Conservation (phyloP, 1,284 basidiomycete genomes). For the Ustilago bromivora region DNA sequence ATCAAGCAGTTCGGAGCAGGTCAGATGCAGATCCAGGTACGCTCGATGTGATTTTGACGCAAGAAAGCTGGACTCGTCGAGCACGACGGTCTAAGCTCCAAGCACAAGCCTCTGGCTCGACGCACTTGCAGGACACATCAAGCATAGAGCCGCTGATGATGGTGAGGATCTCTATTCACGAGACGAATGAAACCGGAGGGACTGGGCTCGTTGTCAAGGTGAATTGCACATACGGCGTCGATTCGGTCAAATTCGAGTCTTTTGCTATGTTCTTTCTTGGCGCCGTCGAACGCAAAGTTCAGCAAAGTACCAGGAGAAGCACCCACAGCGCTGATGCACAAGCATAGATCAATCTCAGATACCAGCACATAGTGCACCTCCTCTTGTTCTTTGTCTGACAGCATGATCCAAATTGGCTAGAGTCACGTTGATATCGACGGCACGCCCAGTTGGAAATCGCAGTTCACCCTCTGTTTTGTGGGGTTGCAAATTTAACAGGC, state of each 20-base stretch:
- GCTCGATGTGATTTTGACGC: constrained; percentile 16
- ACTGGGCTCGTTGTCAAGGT: constrained; percentile 27
- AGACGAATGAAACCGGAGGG: neutral
- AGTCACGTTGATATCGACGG: constrained; percentile 21
- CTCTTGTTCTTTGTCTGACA: neutral
- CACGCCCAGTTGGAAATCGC: neutral
- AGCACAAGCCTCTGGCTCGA: neutral
- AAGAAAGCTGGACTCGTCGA: constrained; percentile 33
- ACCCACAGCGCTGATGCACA: neutral
- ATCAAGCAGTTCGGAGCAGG: neutral
- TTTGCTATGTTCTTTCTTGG: constrained; percentile 44
- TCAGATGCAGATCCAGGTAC: neutral
- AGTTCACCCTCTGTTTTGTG: constrained; percentile 1
- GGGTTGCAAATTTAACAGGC: constrained; percentile 7
- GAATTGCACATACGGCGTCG: constrained; percentile 32
- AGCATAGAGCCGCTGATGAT: constrained; percentile 15
- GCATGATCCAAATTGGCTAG: neutral
- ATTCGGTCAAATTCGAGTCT: constrained; percentile 36
- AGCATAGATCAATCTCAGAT: neutral
- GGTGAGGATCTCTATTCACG: constrained; percentile 13
- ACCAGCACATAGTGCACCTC: neutral
- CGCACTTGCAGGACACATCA: neutral
- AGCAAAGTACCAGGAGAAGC: neutral
- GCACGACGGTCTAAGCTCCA: constrained; percentile 28
- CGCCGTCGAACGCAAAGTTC: constrained; percentile 17